A percentile compares a stretch with the other conserved stretches of the same genome.
phyloP scores from a whole-genome alignment of 2,329 filamentous ascomycete genomes.

The Dryadomyces sulphureus region DNA sequence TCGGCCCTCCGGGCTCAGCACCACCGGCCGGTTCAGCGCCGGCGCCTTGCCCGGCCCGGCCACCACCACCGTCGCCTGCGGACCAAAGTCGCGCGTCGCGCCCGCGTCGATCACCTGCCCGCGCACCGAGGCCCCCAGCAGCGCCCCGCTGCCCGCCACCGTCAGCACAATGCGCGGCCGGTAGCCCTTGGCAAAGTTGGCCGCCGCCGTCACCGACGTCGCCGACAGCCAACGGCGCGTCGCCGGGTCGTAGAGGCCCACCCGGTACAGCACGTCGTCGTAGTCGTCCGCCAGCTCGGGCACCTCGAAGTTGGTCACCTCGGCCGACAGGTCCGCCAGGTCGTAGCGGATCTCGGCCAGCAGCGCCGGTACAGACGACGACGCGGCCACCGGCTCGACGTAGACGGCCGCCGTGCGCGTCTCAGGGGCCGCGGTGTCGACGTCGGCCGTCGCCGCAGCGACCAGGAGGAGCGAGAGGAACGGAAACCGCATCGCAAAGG shows the following conservation, averaged over 20 bases:
- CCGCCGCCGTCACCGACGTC: slow-evolving; percentile 37
- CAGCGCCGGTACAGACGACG: slow-evolving; percentile 17
- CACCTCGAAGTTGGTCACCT: slow-evolving; percentile 38
- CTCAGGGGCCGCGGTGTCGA: slow-evolving; percentile 9
- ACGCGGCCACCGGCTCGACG: slow-evolving; percentile 32
- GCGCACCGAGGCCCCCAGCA: slow-evolving; percentile 26
- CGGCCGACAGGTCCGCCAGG: slow-evolving; percentile 23
- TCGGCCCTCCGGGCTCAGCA: slow-evolving; percentile 45
- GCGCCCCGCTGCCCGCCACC: slow-evolving; percentile 20
- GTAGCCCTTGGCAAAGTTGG: slow-evolving; percentile 48
- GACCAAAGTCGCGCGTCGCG: slow-evolving; percentile 49
- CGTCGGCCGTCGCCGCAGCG: not conserved
- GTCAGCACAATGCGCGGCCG: slow-evolving; percentile 40
- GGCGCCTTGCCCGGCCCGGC: slow-evolving; percentile 37
- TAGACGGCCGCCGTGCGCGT: slow-evolving; percentile 35
- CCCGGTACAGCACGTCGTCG: slow-evolving; percentile 32
- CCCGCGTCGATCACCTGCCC: slow-evolving; percentile 49
- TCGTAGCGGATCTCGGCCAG: slow-evolving; percentile 45
- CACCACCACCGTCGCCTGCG: slow-evolving; percentile 37
- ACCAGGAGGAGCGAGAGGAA: not conserved
- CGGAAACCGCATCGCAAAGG: not conserved
- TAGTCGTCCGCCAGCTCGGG: slow-evolving; percentile 24
- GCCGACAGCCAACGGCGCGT: slow-evolving; percentile 34
- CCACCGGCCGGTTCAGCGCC: slow-evolving; percentile 47
- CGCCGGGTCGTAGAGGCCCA: slow-evolving; percentile 40